Conservation (phyloP, 2,329 filamentous ascomycete genomes). For the Penicillium palitans region DNA sequence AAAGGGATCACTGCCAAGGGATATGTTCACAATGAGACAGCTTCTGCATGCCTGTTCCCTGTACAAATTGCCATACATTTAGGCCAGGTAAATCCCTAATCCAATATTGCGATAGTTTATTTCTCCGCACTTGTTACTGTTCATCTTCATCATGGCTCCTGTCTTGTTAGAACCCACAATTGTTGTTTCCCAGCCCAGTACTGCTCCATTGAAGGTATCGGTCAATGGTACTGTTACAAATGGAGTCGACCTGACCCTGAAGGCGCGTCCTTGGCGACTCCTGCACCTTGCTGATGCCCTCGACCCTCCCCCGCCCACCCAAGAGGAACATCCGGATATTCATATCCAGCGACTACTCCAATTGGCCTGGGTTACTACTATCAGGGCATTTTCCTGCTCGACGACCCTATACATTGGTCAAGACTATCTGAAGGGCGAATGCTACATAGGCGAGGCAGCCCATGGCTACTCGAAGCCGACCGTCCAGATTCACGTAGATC, state of each 20-base stretch:
- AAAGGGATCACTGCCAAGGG: constrained; percentile 8
- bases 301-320: background rate
- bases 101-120: background rate
- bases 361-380: constrained; percentile 12
- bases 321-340: constrained; percentile 10
- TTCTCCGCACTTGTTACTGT: background rate
- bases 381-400: constrained; percentile 11
- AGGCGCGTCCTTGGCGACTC: constrained; percentile 4
- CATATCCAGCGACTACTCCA: constrained; percentile 17
- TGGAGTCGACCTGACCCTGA: background rate
- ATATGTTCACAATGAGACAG: background rate
- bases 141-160: constrained; percentile 12
- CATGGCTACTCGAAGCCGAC: background rate
- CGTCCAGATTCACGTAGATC: constrained; percentile 14
- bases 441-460: constrained; percentile 10
- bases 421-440: constrained; percentile 10
- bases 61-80: background rate
- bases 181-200: background rate
- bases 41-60: background rate
- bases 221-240: background rate
- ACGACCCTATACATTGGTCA: constrained; percentile 14
- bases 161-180: constrained; percentile 6
- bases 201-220: background rate
- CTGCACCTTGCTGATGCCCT: constrained; percentile 11
- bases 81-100: background rate